Evolutionary conservation across 805 yeast genomes (phyloP).

Genomic region (Starmerella scarabaei): DNA sequence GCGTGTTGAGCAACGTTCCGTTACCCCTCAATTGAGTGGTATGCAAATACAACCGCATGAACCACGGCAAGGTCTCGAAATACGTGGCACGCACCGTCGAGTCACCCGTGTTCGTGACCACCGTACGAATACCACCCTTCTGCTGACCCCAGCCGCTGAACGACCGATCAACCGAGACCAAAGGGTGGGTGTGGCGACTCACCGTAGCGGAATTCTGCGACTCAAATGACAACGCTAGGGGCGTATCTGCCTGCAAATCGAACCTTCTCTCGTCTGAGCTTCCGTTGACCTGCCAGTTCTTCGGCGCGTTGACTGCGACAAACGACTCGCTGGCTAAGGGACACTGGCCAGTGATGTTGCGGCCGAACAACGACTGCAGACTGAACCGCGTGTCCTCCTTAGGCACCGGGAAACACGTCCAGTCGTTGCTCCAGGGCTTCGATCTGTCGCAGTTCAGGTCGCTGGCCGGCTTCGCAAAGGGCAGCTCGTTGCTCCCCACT

Average conservation of each 20-base stretch:
- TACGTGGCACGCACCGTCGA: slow-evolving; percentile 42
- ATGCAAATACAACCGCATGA: slow-evolving; percentile 67
- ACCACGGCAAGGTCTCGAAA: slow-evolving; percentile 88
- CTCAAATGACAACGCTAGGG: slow-evolving; percentile 29
- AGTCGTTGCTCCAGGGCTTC: slow-evolving; percentile 42
- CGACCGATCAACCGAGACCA: slow-evolving; percentile 66
- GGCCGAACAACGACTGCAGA: slow-evolving; percentile 58
- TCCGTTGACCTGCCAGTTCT: slow-evolving; percentile 9
- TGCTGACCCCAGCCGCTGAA: slow-evolving; percentile 87
- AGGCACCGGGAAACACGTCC: slow-evolving; percentile 60
- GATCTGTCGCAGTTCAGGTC: slow-evolving; percentile 59
- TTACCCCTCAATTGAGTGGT: slow-evolving; percentile 33
- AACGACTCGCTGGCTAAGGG: slow-evolving; percentile 33
- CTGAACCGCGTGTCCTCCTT: slow-evolving; percentile 31
- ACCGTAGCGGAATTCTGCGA: slow-evolving; percentile 38
- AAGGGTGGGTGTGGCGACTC: slow-evolving; percentile 36
- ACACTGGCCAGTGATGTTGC: slow-evolving; percentile 49
- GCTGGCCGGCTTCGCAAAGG: slow-evolving; percentile 62
- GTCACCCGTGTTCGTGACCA: slow-evolving; percentile 49
- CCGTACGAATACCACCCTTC: slow-evolving; percentile 74
- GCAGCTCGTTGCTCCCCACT: slow-evolving; percentile 60
- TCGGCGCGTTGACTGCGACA: slow-evolving; percentile 11
- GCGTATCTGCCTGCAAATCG: not conserved
- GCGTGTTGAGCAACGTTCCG: slow-evolving; percentile 23
- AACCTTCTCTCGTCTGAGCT: not conserved